Conservation (phyloP, 371 early-diverging fungal genomes). For the Mucor lusitanicus region DNA sequence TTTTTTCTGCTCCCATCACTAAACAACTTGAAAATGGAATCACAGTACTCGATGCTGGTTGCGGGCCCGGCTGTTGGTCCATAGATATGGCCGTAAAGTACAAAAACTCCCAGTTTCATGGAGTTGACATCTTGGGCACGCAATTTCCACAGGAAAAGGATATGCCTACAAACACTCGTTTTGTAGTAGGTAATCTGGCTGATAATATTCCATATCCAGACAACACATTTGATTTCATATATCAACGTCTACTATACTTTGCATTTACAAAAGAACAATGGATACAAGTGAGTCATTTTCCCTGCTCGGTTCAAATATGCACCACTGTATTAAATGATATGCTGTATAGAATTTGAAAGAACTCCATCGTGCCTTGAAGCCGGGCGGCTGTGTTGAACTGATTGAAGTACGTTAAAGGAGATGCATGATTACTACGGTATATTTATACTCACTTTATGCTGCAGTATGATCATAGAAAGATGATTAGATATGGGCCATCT, state of each 20-base stretch:
- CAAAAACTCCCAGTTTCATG: conserved; percentile 38
- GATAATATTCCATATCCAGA: conserved; percentile 22
- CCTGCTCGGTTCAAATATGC: background rate
- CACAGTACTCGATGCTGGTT: conserved; percentile 19
- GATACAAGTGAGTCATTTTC: conserved; percentile 10
- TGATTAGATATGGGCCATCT: too few species aligned
- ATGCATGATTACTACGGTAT: too few species aligned
- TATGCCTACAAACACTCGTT: conserved; percentile 20
- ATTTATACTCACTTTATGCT: too few species aligned
- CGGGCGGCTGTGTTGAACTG: conserved; percentile 30
- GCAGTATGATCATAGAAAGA: too few species aligned
- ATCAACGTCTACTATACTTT: conserved; percentile 13
- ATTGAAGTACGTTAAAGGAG: conserved; percentile 23
- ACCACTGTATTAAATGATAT: background rate
- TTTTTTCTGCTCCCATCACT: conserved; percentile 12
- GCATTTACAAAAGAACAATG: conserved; percentile 11
- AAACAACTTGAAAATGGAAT: conserved; percentile 17
- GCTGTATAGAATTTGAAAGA: conserved; percentile 3
- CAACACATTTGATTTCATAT: conserved; percentile 24
- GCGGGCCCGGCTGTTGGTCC: conserved; percentile 22
- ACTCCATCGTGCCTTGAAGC: conserved; percentile 8
- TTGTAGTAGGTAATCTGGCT: conserved; percentile 15
- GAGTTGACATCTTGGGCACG: conserved; percentile 19
- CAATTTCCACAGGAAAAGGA: too few species aligned
- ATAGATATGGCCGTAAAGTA: conserved; percentile 46